phyloP scores from a whole-genome alignment of 768 basidiomycete species.

The Lactarius pseudohatsudake region DNA sequence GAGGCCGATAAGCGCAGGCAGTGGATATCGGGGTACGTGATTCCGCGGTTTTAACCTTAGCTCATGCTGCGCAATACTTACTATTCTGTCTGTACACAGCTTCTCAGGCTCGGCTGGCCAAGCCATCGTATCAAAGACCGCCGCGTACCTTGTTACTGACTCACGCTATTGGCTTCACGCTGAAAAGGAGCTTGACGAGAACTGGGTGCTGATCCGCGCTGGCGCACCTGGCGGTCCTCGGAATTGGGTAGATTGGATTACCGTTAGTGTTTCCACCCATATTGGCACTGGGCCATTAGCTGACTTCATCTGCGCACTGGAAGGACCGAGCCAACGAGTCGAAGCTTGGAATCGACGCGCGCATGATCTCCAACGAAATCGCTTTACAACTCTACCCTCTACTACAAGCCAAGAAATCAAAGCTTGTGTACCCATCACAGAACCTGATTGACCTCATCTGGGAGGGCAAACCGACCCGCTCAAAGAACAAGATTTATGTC shows the following conservation, averaged over 20 bases:
- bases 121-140: slow-evolving; percentile 62
- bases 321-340: slow-evolving; percentile 43
- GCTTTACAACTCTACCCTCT: slow-evolving; percentile 59
- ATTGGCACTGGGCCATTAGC: not conserved
- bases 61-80: not conserved
- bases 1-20: slow-evolving; percentile 73
- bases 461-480: slow-evolving; percentile 72
- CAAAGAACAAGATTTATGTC: slow-evolving; percentile 60
- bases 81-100: slow-evolving; percentile 34
- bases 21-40: slow-evolving; percentile 70
- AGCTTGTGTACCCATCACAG: slow-evolving; percentile 76
- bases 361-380: slow-evolving; percentile 75
- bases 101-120: slow-evolving; percentile 69
- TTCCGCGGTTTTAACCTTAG: slow-evolving; percentile 2
- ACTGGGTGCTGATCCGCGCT: slow-evolving; percentile 71
- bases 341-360: slow-evolving; percentile 80
- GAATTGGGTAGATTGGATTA: slow-evolving; percentile 79
- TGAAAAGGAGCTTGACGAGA: slow-evolving; percentile 60
- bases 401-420: slow-evolving; percentile 53
- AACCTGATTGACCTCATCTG: slow-evolving; percentile 84
- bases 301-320: slow-evolving; percentile 27
- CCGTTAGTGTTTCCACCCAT: slow-evolving; percentile 9
- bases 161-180: slow-evolving; percentile 86
- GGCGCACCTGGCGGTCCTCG: slow-evolving; percentile 54
- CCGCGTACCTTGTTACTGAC: slow-evolving; percentile 76